Base-by-base conservation (phyloP, 306 rosid species). In the Glycine tomentella region DNA sequence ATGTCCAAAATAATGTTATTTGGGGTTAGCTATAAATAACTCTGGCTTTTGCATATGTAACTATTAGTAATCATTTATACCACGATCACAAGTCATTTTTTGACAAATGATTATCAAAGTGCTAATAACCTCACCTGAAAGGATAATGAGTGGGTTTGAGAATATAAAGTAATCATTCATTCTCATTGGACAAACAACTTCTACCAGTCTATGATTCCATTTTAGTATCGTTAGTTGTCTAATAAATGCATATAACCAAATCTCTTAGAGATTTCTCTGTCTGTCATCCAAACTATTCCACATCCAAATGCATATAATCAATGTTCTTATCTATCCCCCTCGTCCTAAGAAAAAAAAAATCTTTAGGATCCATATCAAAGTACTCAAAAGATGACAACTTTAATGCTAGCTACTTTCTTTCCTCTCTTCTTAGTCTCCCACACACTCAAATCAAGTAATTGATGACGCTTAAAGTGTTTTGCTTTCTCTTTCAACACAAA, bases 221-320 rank as follows among this genome's bases (percentile, higher is more conserved):
- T 52, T 61, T 70, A 78, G 51, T 5, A 25, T 25, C 31, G 31
- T 25, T 25, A 25, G 31, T 25, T 64, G 78, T 87, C 82, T 65
- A 65, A 76, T 87, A 86, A 83, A 80, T 52, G 45, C 80, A 79
- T 62, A 73, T 82, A 90, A 85, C 86, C 90, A 82, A 85, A 92
- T 92, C 94, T 85, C 90, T 74, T 49, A 6, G 15, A 86, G 94
- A 90, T 92, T 82, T 89, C 85, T 64, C 34, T 89, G 93, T 92
- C 92, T 84, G 52, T 88, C 31, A 25, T 25, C 31, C 31, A 25
- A 25, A 25, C 31, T 25, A 25, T 25, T 25, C 31, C 31, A 44
- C 57, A 38, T 38, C 44, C 44, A 5, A 38, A 38, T 4, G 44
- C 40, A 3, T 36, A 36, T 2, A 38, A 38, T 38, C 5, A 38